A percentile compares a stretch with the other conserved stretches of the same genome.
These are phyloP conservation scores for Ustilaginoidea virens DNA, from an alignment of 2,329 filamentous ascomycete species.

Conservation along the genomic window DNA sequence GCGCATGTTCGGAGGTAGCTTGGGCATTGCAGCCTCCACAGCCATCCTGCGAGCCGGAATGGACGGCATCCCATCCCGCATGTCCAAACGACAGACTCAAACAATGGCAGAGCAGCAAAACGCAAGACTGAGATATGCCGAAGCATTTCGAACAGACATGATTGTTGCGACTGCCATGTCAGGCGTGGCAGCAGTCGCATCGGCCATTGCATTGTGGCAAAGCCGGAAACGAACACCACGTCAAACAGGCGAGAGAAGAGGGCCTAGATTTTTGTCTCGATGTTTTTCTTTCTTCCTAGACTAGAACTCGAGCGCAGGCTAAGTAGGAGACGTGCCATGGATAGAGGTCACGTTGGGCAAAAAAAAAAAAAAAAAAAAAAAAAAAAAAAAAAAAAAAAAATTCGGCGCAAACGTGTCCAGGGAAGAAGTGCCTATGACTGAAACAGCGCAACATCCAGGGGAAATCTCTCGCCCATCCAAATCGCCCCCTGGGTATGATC, in stretches of 20 bases:
- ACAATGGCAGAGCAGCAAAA: slow-evolving; percentile 14
- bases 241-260: neutral
- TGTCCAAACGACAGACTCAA: slow-evolving; percentile 10
- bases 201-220: slow-evolving; percentile 10
- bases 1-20: slow-evolving; percentile 35
- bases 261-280: too few relatives aligned
- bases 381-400: too few relatives aligned
- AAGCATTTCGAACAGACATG: slow-evolving; percentile 32
- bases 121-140: slow-evolving; percentile 21
- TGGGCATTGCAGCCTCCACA: slow-evolving; percentile 37
- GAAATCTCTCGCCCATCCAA: slow-evolving; percentile 56
- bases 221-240: neutral
- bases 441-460: slow-evolving; percentile 29
- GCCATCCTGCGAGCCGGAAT: slow-evolving; percentile 24
- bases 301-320: neutral
- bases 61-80: neutral
- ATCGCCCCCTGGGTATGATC: slow-evolving; percentile 56
- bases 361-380: too few relatives aligned
- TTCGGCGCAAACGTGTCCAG: neutral
- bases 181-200: slow-evolving; percentile 22
- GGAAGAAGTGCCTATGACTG: neutral
- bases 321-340: neutral
- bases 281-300: too few relatives aligned
- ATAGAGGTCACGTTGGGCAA: too few relatives aligned
- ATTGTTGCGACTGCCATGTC: slow-evolving; percentile 26